Evolutionary conservation across 129 eudicot species (phyloP).

Genomic region (Arctium minus): DNA sequence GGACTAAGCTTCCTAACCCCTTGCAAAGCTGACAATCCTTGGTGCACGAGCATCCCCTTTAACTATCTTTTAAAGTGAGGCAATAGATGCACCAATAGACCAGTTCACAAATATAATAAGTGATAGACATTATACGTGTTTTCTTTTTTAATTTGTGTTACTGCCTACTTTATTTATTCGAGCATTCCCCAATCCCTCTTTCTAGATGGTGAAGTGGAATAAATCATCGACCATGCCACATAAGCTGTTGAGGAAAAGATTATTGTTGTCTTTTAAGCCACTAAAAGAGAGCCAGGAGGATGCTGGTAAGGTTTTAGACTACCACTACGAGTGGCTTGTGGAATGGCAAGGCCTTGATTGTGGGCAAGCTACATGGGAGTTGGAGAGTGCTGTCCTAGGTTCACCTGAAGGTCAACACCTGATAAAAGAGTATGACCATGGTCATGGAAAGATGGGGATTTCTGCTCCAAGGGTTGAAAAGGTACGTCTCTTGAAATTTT

Average conservation of each 20-base stretch:
- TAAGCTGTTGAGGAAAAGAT: constrained; percentile 42
- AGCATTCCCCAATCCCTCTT: not conserved
- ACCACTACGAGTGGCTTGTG: constrained; percentile 56
- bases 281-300: constrained; percentile 17
- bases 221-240: constrained; percentile 48
- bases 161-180: not conserved
- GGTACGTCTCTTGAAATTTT: constrained; percentile 23
- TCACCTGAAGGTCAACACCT: constrained; percentile 39
- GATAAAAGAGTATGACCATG: constrained; percentile 36
- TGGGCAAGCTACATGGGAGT: constrained; percentile 56
- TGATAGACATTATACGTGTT: not conserved
- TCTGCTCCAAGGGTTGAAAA: constrained; percentile 19
- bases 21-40: not conserved
- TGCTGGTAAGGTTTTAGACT: constrained; percentile 17
- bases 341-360: constrained; percentile 53
- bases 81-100: not conserved
- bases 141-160: not conserved
- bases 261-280: constrained; percentile 7
- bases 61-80: not conserved
- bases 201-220: constrained; percentile 39
- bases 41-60: too few relatives aligned
- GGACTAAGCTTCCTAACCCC: not conserved
- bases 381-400: constrained; percentile 37
- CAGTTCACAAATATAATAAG: not conserved
- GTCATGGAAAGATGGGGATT: constrained; percentile 25